phyloP scores from a whole-genome alignment of 768 basidiomycete genomes.

The Pulveroboletus frians region DNA sequence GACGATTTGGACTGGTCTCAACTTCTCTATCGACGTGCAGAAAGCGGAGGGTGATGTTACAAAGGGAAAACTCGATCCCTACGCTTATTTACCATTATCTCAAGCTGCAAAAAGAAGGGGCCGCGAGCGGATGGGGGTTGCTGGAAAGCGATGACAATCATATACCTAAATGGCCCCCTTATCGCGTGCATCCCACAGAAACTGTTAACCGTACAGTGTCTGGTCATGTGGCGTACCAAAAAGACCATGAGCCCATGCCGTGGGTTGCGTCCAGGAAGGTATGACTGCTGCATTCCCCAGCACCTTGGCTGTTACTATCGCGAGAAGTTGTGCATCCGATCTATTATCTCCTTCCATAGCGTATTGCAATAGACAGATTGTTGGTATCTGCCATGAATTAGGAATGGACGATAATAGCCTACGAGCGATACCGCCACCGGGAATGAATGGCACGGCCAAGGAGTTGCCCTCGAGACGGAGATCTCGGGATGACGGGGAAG shows the following conservation, averaged over 20 bases:
- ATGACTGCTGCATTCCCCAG: conserved; percentile 34
- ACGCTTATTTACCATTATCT: conserved; percentile 81
- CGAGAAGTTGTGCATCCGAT: conserved; percentile 60
- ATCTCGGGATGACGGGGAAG: conserved; percentile 41
- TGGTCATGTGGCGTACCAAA: conserved; percentile 74
- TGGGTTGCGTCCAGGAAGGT: conserved; percentile 54
- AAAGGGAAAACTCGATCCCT: conserved; percentile 82
- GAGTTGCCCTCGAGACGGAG: conserved; percentile 24
- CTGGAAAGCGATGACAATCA: conserved; percentile 50
- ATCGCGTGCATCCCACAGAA: neutral
- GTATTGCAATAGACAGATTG: conserved; percentile 62
- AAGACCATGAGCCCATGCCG: conserved; percentile 53
- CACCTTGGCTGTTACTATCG: conserved; percentile 47
- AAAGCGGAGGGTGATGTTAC: conserved; percentile 94
- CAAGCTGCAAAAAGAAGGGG: conserved; percentile 71
- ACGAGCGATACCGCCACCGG: conserved; percentile 70
- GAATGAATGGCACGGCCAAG: conserved; percentile 60
- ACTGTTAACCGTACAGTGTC: conserved; percentile 57
- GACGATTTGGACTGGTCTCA: conserved; percentile 5
- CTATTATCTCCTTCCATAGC: conserved; percentile 82
- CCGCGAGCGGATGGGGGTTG: conserved; percentile 49
- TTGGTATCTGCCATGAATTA: conserved; percentile 45
- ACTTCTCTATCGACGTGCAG: conserved; percentile 38
- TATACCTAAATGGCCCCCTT: conserved; percentile 1
- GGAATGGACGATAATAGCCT: conserved; percentile 60